phyloP scores from a whole-genome alignment of 805 yeast species.

The Debaryomyces tyrocola region DNA sequence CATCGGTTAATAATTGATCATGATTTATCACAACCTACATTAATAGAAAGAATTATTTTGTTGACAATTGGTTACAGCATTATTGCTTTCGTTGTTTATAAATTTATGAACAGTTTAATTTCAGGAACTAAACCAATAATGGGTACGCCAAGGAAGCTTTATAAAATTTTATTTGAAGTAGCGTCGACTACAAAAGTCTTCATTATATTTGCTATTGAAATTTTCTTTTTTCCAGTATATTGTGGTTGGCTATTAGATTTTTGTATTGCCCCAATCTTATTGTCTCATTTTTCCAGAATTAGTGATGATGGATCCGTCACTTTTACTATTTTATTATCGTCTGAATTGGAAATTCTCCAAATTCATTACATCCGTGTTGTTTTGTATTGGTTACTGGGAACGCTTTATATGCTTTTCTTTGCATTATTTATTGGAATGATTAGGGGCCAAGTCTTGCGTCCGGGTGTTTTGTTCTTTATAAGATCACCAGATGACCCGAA shows the following conservation, averaged over 20 bases:
- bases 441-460: slow-evolving; percentile 68
- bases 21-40: slow-evolving; percentile 25
- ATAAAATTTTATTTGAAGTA: slow-evolving; percentile 53
- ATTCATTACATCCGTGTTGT: slow-evolving; percentile 20
- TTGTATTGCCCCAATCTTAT: slow-evolving; percentile 60
- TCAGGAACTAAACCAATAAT: slow-evolving; percentile 43
- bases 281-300: slow-evolving; percentile 11
- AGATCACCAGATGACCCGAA: slow-evolving; percentile 95
- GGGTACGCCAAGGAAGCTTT: slow-evolving; percentile 52
- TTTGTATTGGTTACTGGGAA: slow-evolving; percentile 69
- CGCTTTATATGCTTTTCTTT: slow-evolving; percentile 81
- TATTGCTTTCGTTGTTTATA: slow-evolving; percentile 22
- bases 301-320: slow-evolving; percentile 6
- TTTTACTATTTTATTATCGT: slow-evolving; percentile 22
- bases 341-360: slow-evolving; percentile 16
- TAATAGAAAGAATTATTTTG: slow-evolving; percentile 37
- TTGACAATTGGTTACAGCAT: slow-evolving; percentile 34
- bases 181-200: slow-evolving; percentile 72
- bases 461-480: slow-evolving; percentile 88
- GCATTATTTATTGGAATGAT: slow-evolving; percentile 86
- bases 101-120: slow-evolving; percentile 27
- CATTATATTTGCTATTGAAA: slow-evolving; percentile 71
- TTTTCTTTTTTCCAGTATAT: slow-evolving; percentile 79
- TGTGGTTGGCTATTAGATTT: slow-evolving; percentile 81
- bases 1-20: slow-evolving; percentile 16